phyloP scores from a whole-genome alignment of 2,329 filamentous ascomycete genomes.

The Berkeleyomyces rouxiae region DNA sequence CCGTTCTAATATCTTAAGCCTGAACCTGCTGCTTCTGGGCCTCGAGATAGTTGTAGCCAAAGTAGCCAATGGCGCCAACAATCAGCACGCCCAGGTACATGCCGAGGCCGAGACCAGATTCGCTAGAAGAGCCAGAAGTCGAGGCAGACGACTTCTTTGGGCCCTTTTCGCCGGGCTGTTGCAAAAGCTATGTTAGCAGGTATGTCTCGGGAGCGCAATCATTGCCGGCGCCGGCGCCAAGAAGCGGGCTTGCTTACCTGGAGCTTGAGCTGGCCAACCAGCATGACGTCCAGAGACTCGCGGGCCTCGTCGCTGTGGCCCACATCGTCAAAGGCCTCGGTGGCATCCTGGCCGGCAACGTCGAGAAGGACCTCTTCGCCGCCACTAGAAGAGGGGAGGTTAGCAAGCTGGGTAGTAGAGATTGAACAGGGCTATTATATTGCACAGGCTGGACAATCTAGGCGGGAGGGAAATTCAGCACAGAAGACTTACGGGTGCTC shows the following conservation, averaged over 20 bases:
- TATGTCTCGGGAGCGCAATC: no score
- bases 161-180: slow-evolving; percentile 58
- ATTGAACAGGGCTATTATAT: neutral
- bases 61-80: slow-evolving; percentile 61
- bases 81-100: slow-evolving; percentile 68
- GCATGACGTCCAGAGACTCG: slow-evolving; percentile 68
- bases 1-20: slow-evolving; percentile 16
- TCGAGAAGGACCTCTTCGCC: slow-evolving; percentile 97
- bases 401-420: neutral
- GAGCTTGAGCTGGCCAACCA: slow-evolving; percentile 65
- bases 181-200: neutral
- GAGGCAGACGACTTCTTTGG: slow-evolving; percentile 42
- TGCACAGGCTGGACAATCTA: neutral
- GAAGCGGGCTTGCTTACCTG: slow-evolving; percentile 36
- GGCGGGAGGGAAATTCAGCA: neutral
- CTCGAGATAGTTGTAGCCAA: slow-evolving; percentile 74
- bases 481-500: slow-evolving; percentile 63
- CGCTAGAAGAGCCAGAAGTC: slow-evolving; percentile 31
- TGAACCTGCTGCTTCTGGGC: slow-evolving; percentile 22
- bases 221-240: neutral
- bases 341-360: slow-evolving; percentile 86
- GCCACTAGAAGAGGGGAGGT: slow-evolving; percentile 41
- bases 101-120: slow-evolving; percentile 52
- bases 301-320: slow-evolving; percentile 97
- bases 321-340: slow-evolving; percentile 97